Conservation (phyloP, 1,284 basidiomycete genomes). For the Peniophora sp. region DNA sequence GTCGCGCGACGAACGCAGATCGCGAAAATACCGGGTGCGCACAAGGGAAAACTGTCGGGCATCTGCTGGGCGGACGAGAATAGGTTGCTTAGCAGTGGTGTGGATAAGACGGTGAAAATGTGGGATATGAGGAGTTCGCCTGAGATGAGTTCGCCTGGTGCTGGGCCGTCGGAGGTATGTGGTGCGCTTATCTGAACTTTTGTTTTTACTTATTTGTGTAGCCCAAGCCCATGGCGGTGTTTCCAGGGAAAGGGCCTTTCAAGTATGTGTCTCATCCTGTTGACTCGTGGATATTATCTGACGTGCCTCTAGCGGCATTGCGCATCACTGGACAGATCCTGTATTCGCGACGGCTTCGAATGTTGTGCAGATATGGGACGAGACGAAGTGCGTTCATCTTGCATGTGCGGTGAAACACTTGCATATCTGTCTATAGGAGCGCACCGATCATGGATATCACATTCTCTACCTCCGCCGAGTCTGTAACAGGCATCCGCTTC, state of each 20-base stretch:
- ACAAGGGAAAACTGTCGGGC: slow-evolving; percentile 90
- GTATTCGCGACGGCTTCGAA: slow-evolving; percentile 94
- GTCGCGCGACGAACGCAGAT: slow-evolving; percentile 63
- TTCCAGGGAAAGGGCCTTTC: slow-evolving; percentile 80
- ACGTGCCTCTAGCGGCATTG: slow-evolving; percentile 65
- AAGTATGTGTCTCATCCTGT: slow-evolving; percentile 46
- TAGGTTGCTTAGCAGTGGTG: slow-evolving; percentile 83
- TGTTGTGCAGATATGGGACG: slow-evolving; percentile 95
- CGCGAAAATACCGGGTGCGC: slow-evolving; percentile 71
- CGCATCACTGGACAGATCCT: slow-evolving; percentile 84
- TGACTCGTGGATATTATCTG: background rate
- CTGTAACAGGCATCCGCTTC: slow-evolving; percentile 83
- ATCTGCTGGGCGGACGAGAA: slow-evolving; percentile 65
- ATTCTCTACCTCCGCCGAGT: slow-evolving; percentile 81
- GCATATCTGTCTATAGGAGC: slow-evolving; percentile 31
- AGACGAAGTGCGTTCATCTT: slow-evolving; percentile 62
- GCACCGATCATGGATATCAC: slow-evolving; percentile 76
- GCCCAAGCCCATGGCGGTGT: slow-evolving; percentile 65
- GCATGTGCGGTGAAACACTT: background rate
- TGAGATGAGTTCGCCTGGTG: slow-evolving; percentile 21
- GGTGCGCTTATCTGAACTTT: background rate
- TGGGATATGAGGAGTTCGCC: slow-evolving; percentile 53
- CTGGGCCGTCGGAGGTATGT: slow-evolving; percentile 26
- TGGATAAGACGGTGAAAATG: slow-evolving; percentile 87
- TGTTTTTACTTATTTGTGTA: slow-evolving; percentile 11